These are phyloP conservation scores for Gonapodya prolifera DNA, from an alignment of 192 early-diverging fungal species.

Conservation along the genomic window DNA sequence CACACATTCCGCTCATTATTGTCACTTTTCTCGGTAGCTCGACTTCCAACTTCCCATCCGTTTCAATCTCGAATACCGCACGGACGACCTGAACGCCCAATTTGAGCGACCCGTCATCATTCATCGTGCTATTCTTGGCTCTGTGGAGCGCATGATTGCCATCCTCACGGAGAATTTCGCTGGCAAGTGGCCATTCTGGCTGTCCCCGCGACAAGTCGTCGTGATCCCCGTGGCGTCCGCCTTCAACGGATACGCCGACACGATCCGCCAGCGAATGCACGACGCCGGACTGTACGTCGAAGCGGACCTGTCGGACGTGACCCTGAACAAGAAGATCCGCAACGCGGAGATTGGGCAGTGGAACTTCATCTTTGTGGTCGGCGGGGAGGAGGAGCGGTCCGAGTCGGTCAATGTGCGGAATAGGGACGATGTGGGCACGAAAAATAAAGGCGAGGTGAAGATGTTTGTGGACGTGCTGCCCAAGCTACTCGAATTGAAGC, in stretches of 20 bases:
- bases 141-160: conserved; percentile 89
- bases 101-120: conserved; percentile 90
- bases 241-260: conserved; percentile 67
- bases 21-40: conserved; percentile 62
- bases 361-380: conserved; percentile 97
- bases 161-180: conserved; percentile 93
- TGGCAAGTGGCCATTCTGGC: conserved; percentile 98
- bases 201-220: conserved; percentile 84
- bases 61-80: conserved; percentile 84
- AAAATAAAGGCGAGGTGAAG: conserved; percentile 51
- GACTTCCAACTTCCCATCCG: conserved; percentile 96
- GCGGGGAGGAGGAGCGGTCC: conserved; percentile 63
- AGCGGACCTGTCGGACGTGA: conserved; percentile 70
- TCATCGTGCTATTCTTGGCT: conserved; percentile 93
- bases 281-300: conserved; percentile 72
- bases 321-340: conserved; percentile 95
- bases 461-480: conserved; percentile 55
- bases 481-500: conserved; percentile 56
- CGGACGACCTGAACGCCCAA: conserved; percentile 34
- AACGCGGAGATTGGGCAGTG: conserved; percentile 85
- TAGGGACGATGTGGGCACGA: conserved; percentile 50
- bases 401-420: conserved; percentile 82
- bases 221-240: conserved; percentile 77
- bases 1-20: not conserved
- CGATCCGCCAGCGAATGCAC: conserved; percentile 55